These are phyloP conservation scores for Taiozyma sp. DNA, from an alignment of 1,139 yeast species.

Conservation along the genomic window DNA sequence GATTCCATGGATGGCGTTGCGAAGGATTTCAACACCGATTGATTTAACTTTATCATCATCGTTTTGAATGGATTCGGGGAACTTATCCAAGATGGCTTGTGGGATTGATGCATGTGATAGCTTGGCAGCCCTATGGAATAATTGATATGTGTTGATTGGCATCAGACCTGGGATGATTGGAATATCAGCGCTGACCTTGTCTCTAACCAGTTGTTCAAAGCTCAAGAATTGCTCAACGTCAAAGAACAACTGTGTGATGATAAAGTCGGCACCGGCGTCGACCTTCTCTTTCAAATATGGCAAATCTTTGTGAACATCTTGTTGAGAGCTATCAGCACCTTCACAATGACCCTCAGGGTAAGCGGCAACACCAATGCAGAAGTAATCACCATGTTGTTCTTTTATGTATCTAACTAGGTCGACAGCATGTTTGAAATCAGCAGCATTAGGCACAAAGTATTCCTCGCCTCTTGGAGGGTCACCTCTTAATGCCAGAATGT, in stretches of 20 bases:
- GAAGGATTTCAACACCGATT: conserved; percentile 73
- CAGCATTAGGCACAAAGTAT: conserved; percentile 41
- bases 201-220: conserved; percentile 40
- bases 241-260: conserved; percentile 90
- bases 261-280: conserved; percentile 90
- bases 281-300: conserved; percentile 83
- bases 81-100: conserved; percentile 38
- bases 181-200: conserved; percentile 39
- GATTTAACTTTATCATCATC: conserved; percentile 87
- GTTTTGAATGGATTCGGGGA: conserved; percentile 53
- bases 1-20: conserved; percentile 57
- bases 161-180: conserved; percentile 86
- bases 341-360: conserved; percentile 97
- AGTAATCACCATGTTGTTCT: conserved; percentile 62
- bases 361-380: conserved; percentile 89
- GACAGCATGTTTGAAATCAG: conserved; percentile 60
- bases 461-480: conserved; percentile 91
- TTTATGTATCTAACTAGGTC: conserved; percentile 82
- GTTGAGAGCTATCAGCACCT: conserved; percentile 59
- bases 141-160: conserved; percentile 91
- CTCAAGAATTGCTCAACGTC: conserved; percentile 53
- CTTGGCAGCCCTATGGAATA: conserved; percentile 85
- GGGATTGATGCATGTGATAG: conserved; percentile 91
- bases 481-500: conserved; percentile 89
- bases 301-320: conserved; percentile 59